A percentile compares a stretch with the other conserved stretches of the same genome.
phyloP scores from a whole-genome alignment of 2,329 filamentous ascomycete species.

The Nothophaeocryptopus gaeumannii region DNA sequence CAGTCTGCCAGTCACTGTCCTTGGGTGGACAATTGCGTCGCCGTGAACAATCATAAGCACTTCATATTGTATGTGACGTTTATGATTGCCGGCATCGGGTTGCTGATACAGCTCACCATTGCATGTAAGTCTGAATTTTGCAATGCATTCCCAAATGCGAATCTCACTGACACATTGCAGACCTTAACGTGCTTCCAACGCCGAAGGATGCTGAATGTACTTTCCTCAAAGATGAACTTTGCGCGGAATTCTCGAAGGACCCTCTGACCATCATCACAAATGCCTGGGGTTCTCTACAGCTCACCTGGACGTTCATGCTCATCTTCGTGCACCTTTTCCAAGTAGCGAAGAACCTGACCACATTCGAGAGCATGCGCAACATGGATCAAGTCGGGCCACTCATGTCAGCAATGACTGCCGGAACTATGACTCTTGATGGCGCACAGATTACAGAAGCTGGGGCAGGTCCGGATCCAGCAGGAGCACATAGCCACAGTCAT shows the following conservation, averaged over 20 bases:
- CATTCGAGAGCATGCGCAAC: conserved; percentile 93
- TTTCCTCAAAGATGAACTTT: conserved; percentile 71
- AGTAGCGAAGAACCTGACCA: conserved; percentile 88
- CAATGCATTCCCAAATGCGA: background rate
- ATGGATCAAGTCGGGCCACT: conserved; percentile 57
- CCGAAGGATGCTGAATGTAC: conserved; percentile 60
- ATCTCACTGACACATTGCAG: conserved; percentile 16
- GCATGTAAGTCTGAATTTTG: conserved; percentile 56
- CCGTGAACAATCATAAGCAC: conserved; percentile 91
- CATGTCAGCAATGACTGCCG: conserved; percentile 72
- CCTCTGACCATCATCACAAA: conserved; percentile 77
- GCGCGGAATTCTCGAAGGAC: conserved; percentile 74
- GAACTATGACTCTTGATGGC: conserved; percentile 61
- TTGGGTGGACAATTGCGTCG: conserved; percentile 96
- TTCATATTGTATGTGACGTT: conserved; percentile 87
- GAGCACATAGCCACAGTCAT: conserved; percentile 14
- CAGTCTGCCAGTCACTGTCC: conserved; percentile 78
- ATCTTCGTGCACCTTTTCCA: conserved; percentile 91
- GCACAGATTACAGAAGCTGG: conserved; percentile 67
- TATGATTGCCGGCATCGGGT: conserved; percentile 70
- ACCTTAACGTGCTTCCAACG: conserved; percentile 47
- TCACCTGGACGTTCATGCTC: conserved; percentile 97
- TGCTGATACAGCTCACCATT: conserved; percentile 70
- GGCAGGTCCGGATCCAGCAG: conserved; percentile 59
- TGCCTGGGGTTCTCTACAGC: conserved; percentile 77